These are phyloP conservation scores for Dictyostelium capitatum DNA, from an alignment of 78 protist species.

Conservation along the genomic window DNA sequence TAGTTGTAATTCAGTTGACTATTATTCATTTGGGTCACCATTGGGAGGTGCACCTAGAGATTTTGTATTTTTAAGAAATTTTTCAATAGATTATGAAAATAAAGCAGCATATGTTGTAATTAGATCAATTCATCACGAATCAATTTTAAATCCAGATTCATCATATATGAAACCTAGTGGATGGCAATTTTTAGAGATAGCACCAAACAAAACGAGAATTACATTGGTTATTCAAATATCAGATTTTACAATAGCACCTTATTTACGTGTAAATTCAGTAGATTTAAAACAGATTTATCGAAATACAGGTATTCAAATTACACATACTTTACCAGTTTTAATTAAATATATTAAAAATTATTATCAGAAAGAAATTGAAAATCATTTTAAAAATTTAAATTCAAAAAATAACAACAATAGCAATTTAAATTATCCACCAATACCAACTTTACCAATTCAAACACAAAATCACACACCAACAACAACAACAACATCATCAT, in stretches of 20 bases:
- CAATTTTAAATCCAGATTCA: not conserved
- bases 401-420: not conserved
- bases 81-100: slow-evolving; percentile 22
- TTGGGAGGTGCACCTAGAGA: slow-evolving; percentile 44
- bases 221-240: slow-evolving; percentile 32
- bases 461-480: not conserved
- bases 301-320: slow-evolving; percentile 33
- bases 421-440: not conserved
- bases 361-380: not conserved
- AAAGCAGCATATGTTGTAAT: not conserved
- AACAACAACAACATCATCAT: not conserved
- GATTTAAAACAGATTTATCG: slow-evolving; percentile 23
- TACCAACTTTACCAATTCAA: not conserved
- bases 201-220: not conserved
- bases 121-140: slow-evolving; percentile 38
- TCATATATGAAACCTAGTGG: slow-evolving; percentile 33
- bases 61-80: slow-evolving; percentile 46
- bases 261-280: not conserved
- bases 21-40: slow-evolving; percentile 27
- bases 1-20: slow-evolving; percentile 27
- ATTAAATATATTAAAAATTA: slow-evolving; percentile 22
- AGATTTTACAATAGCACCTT: not conserved
- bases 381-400: not conserved
- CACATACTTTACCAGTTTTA: slow-evolving; percentile 9
- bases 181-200: slow-evolving; percentile 25